Percentiles rank a stretch among this genome's conserved stretches.
Evolutionary conservation across 148 eudicot species (phyloP).

Genomic region (Rhododendron mucronatum): DNA sequence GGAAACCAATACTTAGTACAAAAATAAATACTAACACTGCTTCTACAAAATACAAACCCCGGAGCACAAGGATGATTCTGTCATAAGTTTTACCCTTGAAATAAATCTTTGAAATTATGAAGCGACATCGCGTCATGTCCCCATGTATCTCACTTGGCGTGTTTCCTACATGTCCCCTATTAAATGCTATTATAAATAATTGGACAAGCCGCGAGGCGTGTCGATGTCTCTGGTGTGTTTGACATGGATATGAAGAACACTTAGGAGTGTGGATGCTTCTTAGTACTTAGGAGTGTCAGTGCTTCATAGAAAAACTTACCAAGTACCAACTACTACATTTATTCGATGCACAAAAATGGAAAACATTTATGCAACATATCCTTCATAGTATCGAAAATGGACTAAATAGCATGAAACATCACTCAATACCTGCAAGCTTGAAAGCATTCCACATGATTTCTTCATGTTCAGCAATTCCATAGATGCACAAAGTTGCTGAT

Average conservation of each 20-base stretch:
- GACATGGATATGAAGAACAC: neutral
- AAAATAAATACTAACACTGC: too few relatives aligned
- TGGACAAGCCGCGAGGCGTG: too few relatives aligned
- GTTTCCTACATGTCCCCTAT: too few relatives aligned
- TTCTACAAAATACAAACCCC: neutral
- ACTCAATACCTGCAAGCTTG: slow-evolving; percentile 48
- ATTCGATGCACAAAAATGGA: neutral
- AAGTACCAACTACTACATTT: slow-evolving; percentile 1
- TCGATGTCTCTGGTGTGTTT: neutral
- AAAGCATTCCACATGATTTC: slow-evolving; percentile 92
- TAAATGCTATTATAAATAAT: too few relatives aligned
- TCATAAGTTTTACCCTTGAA: neutral
- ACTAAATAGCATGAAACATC: neutral
- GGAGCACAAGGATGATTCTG: neutral
- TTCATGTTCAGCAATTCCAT: slow-evolving; percentile 85
- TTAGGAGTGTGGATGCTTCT: too few relatives aligned
- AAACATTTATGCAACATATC: neutral
- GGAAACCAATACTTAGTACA: neutral
- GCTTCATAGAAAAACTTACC: neutral
- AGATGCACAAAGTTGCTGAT: slow-evolving; percentile 82
- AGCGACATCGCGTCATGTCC: neutral
- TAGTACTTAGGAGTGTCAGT: too few relatives aligned
- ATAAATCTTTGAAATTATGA: too few relatives aligned
- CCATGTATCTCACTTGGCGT: neutral
- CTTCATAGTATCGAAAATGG: neutral